Percentiles rank a stretch among this genome's conserved stretches.
phyloP scores from a whole-genome alignment of 2,329 filamentous ascomycete species.

The Fusarium nygamai region DNA sequence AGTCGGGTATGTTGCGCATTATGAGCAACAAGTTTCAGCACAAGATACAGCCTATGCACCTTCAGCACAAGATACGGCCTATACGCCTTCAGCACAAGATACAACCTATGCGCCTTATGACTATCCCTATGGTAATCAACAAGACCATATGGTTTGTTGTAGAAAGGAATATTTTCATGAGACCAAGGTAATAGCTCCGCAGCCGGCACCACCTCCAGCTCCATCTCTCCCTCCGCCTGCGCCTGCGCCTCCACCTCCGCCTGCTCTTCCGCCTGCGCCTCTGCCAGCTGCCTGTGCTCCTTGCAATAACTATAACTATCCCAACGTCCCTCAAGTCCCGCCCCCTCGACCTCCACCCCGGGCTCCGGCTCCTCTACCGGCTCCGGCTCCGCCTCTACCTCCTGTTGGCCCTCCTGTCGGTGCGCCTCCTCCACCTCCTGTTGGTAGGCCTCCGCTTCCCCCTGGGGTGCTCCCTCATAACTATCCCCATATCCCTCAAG shows the following conservation, averaged over 20 bases:
- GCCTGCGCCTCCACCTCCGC: not conserved
- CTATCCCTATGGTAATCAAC: not conserved
- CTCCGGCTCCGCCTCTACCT: not conserved
- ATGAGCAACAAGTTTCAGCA: constrained; percentile 12
- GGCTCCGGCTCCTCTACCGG: not conserved
- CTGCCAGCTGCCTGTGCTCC: not conserved
- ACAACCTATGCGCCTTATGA: not conserved
- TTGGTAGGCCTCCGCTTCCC: not conserved
- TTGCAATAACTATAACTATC: not conserved
- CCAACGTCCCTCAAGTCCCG: not conserved
- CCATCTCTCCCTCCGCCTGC: not conserved
- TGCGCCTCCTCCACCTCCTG: not conserved
- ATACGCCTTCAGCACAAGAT: not conserved
- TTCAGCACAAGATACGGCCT: no score
- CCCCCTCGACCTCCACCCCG: not conserved
- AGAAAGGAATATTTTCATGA: not conserved
- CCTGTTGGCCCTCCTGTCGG: not conserved
- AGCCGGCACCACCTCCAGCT: not conserved
- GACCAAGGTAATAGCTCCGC: not conserved
- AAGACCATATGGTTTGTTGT: not conserved
- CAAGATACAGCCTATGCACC: not conserved
- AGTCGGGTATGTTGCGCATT: constrained; percentile 58
- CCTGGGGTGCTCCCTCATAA: not conserved
- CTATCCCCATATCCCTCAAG: not conserved
- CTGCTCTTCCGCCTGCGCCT: not conserved